Evolutionary conservation across 192 early-diverging fungal species (phyloP).

Genomic region (Anaeromyces robustus): DNA sequence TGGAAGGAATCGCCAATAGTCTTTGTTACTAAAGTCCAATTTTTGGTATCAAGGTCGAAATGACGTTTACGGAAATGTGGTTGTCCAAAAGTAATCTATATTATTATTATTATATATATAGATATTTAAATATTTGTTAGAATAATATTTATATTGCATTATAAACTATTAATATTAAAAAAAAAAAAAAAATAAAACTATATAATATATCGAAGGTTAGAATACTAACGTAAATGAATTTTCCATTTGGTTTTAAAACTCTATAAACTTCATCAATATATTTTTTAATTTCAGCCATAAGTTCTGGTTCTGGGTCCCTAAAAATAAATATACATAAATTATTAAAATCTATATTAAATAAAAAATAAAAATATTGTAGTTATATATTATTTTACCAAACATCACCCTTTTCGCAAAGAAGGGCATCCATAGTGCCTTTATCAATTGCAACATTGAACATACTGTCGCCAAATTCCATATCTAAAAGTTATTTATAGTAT

Average conservation of each 20-base stretch:
- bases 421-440: conserved; percentile 84
- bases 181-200: background rate
- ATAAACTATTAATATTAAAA: background rate
- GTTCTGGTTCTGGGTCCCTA: conserved; percentile 65
- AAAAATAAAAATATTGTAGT: too few species aligned
- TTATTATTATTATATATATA: background rate
- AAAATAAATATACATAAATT: background rate
- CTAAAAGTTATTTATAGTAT: conserved; percentile 2
- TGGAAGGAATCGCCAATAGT: conserved; percentile 63
- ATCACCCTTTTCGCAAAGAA: conserved; percentile 72
- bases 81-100: conserved; percentile 66
- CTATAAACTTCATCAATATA: conserved; percentile 67
- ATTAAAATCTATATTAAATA: background rate
- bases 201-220: too few species aligned
- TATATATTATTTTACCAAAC: conserved; percentile 11
- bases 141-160: too few species aligned
- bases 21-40: conserved; percentile 46
- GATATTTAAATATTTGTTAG: background rate
- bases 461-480: conserved; percentile 37
- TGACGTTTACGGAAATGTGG: conserved; percentile 73
- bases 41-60: conserved; percentile 25
- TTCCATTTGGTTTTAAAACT: conserved; percentile 55
- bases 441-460: conserved; percentile 66
- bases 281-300: conserved; percentile 39
- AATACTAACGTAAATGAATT: conserved; percentile 45